These are phyloP conservation scores for Sedum album DNA, from an alignment of 164 flowering plant species.

Conservation along the genomic window DNA sequence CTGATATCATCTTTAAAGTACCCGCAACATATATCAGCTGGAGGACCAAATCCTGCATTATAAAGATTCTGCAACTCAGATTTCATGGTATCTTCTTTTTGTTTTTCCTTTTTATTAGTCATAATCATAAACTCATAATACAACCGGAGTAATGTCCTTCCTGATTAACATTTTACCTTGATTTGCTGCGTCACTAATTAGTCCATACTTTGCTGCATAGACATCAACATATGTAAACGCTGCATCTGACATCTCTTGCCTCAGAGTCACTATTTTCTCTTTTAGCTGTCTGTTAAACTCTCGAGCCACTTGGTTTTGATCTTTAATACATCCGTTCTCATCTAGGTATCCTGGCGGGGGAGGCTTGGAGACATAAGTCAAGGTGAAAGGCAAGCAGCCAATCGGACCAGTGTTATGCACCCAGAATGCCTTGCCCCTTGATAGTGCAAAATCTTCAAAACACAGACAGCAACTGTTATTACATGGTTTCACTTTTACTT, in stretches of 20 bases:
- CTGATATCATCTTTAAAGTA: neutral
- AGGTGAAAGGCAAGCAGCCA: slow-evolving; percentile 8
- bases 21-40: slow-evolving; percentile 9
- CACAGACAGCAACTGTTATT: neutral
- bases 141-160: neutral
- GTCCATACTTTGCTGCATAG: slow-evolving; percentile 9
- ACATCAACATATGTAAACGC: slow-evolving; percentile 11
- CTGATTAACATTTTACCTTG: slow-evolving; percentile 8
- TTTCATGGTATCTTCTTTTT: neutral
- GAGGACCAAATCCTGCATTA: slow-evolving; percentile 9
- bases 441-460: slow-evolving; percentile 5
- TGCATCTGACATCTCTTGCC: slow-evolving; percentile 1
- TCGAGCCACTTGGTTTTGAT: slow-evolving; percentile 6
- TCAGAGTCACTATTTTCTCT: slow-evolving; percentile 1
- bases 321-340: slow-evolving; percentile 8
- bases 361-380: slow-evolving; percentile 5
- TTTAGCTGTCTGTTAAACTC: slow-evolving; percentile 11
- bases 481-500: neutral
- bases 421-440: slow-evolving; percentile 9
- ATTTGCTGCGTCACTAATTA: slow-evolving; percentile 9
- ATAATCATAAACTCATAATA: neutral
- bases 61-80: neutral
- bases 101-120: neutral
- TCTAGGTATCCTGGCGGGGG: slow-evolving; percentile 7
- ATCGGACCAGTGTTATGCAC: slow-evolving; percentile 10